A percentile compares a stretch with the other conserved stretches of the same genome.
phyloP scores from a whole-genome alignment of 2,329 filamentous ascomycete species.

The Dendryphion nanum region DNA sequence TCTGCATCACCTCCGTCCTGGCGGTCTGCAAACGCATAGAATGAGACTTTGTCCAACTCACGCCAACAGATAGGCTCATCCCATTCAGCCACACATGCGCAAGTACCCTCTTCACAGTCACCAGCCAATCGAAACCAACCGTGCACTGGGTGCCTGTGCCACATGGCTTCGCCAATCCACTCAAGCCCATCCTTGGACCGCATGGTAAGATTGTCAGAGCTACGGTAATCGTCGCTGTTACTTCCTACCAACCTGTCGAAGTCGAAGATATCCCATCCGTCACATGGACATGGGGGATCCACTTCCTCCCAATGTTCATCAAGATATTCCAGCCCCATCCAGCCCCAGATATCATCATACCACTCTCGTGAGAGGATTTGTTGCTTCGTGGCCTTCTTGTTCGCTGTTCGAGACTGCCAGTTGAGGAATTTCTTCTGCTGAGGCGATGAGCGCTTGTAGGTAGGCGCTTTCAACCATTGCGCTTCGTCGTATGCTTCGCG shows the following conservation, averaged over 20 bases:
- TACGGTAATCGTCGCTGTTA: too few relatives aligned
- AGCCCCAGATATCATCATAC: conserved; percentile 1
- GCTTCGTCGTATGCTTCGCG: conserved; percentile 7
- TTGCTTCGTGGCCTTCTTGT: background rate
- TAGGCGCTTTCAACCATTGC: background rate
- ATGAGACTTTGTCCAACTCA: background rate
- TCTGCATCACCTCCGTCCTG: background rate
- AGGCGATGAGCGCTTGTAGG: conserved; percentile 1
- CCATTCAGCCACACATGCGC: background rate
- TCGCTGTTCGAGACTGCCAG: background rate
- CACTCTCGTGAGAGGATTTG: background rate
- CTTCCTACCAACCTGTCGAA: background rate
- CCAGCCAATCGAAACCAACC: background rate
- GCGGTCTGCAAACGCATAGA: background rate
- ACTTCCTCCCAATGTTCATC: background rate
- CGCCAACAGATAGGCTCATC: background rate
- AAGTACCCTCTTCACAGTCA: background rate
- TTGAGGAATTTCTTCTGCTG: conserved; percentile 1
- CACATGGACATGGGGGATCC: background rate
- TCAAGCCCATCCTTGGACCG: background rate
- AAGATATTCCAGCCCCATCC: background rate
- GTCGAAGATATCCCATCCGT: background rate
- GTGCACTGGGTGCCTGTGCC: background rate
- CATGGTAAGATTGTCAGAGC: too few relatives aligned
- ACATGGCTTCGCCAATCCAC: background rate